Evolutionary conservation across 2,329 filamentous ascomycete genomes (phyloP), one percentile per base, ranked within the genome.

Genomic region (Clarireedia homoeocarpa): DNA sequence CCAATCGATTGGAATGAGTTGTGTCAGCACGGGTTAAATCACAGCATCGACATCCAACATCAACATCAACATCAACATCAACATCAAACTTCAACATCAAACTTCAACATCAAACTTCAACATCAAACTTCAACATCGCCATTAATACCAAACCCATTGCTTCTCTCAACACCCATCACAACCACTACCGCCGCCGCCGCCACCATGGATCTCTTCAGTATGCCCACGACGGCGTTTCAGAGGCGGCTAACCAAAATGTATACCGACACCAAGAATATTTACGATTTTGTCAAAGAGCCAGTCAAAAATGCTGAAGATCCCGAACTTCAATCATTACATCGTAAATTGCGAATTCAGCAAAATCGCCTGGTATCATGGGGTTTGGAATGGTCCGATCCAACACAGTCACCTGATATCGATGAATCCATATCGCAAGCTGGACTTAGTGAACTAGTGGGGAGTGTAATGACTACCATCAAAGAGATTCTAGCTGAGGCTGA

Each of bases 291-390:
- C 67, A 84, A 81, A 69, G 80, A 81, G 67, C 79, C 81, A 53
- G 78, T 77, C 61, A 84, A 77, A 70, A 82, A 82, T 67, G 73
- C 80, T 65, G 75, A 85, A 66, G 77, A 85, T 67, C 86, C 86
- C 24, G 86, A 89, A 61, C 81, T 88, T 67, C 83, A 85, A 65
- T 78, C 80, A 15, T 74, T 91, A 34, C 85, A 91, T 68, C 84
- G 86, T 60, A 89, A 89, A 69, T 80, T 90, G 61, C 81, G 86
- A 61, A 90, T 91, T 62, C 88, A 91, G 65, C 66, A 68, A 55
- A 86, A 91, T 72, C 79, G 88, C 15, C 75, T 91, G 48, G 83
- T 89, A 57, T 86, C 83, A 58, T 92, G 88, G 88, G 88, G 88
- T 0, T 74, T 90, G 52, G 86, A 90, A 69, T 92, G 88, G 88